Percentiles rank a stretch among this genome's conserved stretches.
Conservation (phyloP, 352 stramenopile species). For the Pythium aquatile region DNA sequence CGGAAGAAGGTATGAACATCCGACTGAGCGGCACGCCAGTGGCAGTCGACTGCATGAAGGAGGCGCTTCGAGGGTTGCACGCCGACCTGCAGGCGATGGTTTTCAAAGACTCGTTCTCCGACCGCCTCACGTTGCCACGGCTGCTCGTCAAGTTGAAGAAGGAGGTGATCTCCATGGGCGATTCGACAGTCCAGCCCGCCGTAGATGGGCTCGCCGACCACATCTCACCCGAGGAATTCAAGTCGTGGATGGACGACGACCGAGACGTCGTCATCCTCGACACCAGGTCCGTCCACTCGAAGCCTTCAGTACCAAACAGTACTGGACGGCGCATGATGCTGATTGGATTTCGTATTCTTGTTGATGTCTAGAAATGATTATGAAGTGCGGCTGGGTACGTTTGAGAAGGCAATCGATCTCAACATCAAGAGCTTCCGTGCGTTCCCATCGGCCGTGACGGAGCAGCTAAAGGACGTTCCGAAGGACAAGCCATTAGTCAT, state of each 20-base stretch:
- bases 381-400: conserved; percentile 70
- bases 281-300: conserved; percentile 35
- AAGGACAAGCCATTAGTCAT: conserved; percentile 80
- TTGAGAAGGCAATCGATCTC: conserved; percentile 66
- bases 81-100: conserved; percentile 40
- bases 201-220: conserved; percentile 52
- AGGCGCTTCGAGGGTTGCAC: conserved; percentile 39
- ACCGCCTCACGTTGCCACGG: conserved; percentile 54
- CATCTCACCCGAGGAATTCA: conserved; percentile 63
- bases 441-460: conserved; percentile 43
- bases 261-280: conserved; percentile 73
- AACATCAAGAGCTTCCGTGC: conserved; percentile 72
- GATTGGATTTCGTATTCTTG: background rate
- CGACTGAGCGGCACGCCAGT: conserved; percentile 47
- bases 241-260: conserved; percentile 57
- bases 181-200: conserved; percentile 41
- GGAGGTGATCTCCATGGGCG: conserved; percentile 75
- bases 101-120: conserved; percentile 67
- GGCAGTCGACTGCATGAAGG: conserved; percentile 49
- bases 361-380: conserved; percentile 58
- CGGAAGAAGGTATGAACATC: conserved; percentile 67
- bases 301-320: background rate
- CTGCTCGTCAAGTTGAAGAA: conserved; percentile 78
- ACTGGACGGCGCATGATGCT: background rate
- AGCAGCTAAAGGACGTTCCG: conserved; percentile 43